Evolutionary conservation across 2,329 filamentous ascomycete genomes (phyloP), one percentile per base, ranked within the genome.

Genomic region (Emericellopsis cladophorae): DNA sequence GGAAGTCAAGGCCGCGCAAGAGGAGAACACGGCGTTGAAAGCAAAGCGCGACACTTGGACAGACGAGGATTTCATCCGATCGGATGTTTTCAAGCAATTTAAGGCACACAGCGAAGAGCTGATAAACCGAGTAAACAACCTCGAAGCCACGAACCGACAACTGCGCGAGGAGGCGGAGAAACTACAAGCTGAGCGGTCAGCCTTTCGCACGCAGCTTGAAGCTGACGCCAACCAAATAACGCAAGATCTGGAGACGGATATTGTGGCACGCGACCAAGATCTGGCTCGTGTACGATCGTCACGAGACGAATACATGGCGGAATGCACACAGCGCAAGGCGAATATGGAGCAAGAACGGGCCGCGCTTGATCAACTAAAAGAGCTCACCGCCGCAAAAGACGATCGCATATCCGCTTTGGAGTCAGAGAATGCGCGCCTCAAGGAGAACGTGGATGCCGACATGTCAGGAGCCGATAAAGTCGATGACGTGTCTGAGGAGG

Each of bases 1-100:
- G 2, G 87, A 95, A 50, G 86, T 87, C 50, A 81, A 81, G 52
- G 68, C 67, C 16, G 56, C 89, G 34, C 76, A 84, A 29, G 81
- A 89, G 46, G 85, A 95, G 53, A 76, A 95, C 35, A 88, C 85
- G 15, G 73, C 79, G 5, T 65, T 90, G 29, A 88, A 71, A 51
- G 62, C 67, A 14, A 72, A 80, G 56, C 69, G 84, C 37, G 79
- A 85, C 12, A 80, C 76, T 42, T 67, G 89, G 36, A 83, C 84
- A 0, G 92, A 98, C 52, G 92, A 98, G 46, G 92, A 98, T 51
- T 96, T 93, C 55, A 81, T 88, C 33, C 80, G 87, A 43, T 95
- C 88, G 5, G 88, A 95, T 51, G 72, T 95, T 4, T 98, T 95
- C 72, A 96, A 95, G 62, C 79, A 84, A 46, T 74, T 95, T 54